A percentile compares a stretch with the other conserved stretches of the same genome.
Conservation (phyloP, 495 filamentous ascomycete species). For the Aspergillus leporis region DNA sequence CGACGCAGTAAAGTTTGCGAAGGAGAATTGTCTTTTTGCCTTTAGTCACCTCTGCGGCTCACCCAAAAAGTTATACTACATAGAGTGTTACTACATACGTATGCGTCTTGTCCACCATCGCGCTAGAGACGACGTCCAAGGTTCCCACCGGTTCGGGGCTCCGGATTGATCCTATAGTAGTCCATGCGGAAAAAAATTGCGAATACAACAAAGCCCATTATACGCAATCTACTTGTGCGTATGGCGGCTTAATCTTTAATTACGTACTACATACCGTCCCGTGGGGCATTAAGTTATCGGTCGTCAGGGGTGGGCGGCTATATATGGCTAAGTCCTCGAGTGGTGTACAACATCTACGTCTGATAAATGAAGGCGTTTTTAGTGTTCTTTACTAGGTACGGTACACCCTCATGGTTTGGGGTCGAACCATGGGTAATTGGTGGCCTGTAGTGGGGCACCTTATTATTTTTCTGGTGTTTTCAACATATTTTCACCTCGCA, state of each 20-base stretch:
- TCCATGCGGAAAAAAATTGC: not conserved
- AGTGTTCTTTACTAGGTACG: too few relatives aligned
- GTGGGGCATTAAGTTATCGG: slow-evolving; percentile 2
- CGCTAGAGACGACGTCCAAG: not conserved
- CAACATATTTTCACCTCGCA: not conserved
- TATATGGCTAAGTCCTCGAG: too few relatives aligned
- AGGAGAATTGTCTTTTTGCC: not conserved
- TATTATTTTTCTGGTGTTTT: not conserved
- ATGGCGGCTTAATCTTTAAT: not conserved
- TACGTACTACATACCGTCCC: slow-evolving; percentile 1
- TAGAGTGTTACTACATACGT: not conserved
- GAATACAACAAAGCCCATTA: too few relatives aligned
- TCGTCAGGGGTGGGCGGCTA: too few relatives aligned
- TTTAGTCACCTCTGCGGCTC: not conserved
- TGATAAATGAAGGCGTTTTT: too few relatives aligned
- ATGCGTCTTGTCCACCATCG: not conserved
- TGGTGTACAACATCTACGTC: too few relatives aligned
- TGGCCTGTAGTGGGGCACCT: not conserved
- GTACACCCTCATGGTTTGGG: too few relatives aligned
- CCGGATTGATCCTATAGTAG: not conserved
- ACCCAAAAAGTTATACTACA: not conserved
- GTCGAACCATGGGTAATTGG: too few relatives aligned
- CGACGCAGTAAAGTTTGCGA: not conserved
- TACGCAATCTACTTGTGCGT: too few relatives aligned
- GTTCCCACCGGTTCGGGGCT: not conserved